Conservation (phyloP, 1,284 basidiomycete genomes). For the Vanrija sp. region DNA sequence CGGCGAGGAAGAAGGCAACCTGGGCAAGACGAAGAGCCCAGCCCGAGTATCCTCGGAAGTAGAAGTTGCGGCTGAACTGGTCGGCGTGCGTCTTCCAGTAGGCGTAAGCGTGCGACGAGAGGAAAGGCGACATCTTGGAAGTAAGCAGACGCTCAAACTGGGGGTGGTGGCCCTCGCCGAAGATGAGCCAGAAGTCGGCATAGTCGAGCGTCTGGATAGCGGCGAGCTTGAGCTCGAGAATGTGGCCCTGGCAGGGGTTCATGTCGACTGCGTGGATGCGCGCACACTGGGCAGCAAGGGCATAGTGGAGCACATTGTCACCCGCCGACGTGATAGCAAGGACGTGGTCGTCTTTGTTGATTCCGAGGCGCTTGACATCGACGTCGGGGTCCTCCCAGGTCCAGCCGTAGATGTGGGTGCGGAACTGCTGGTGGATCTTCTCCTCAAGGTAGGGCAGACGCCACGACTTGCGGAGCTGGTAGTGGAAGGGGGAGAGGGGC, state of each 20-base stretch:
- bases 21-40: slow-evolving; percentile 66
- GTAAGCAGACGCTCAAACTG: slow-evolving; percentile 66
- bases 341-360: slow-evolving; percentile 64
- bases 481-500: slow-evolving; percentile 71
- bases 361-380: slow-evolving; percentile 65
- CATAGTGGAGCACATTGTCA: slow-evolving; percentile 78
- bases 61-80: slow-evolving; percentile 66
- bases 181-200: slow-evolving; percentile 67
- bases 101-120: slow-evolving; percentile 57
- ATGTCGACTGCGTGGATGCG: slow-evolving; percentile 67
- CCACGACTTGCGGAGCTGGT: slow-evolving; percentile 63
- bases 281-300: slow-evolving; percentile 61
- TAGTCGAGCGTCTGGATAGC: slow-evolving; percentile 62
- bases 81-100: slow-evolving; percentile 67
- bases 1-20: slow-evolving; percentile 60
- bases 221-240: slow-evolving; percentile 75
- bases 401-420: slow-evolving; percentile 66
- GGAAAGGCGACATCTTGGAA: slow-evolving; percentile 63
- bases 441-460: slow-evolving; percentile 73
- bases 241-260: slow-evolving; percentile 65
- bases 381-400: slow-evolving; percentile 80
- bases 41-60: slow-evolving; percentile 69
- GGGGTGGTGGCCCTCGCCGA: slow-evolving; percentile 64
- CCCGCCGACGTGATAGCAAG: slow-evolving; percentile 76
- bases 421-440: slow-evolving; percentile 69